Base-by-base conservation (phyloP, 2,329 filamentous ascomycete genomes). In the Trichophyton mentagrophytes region DNA sequence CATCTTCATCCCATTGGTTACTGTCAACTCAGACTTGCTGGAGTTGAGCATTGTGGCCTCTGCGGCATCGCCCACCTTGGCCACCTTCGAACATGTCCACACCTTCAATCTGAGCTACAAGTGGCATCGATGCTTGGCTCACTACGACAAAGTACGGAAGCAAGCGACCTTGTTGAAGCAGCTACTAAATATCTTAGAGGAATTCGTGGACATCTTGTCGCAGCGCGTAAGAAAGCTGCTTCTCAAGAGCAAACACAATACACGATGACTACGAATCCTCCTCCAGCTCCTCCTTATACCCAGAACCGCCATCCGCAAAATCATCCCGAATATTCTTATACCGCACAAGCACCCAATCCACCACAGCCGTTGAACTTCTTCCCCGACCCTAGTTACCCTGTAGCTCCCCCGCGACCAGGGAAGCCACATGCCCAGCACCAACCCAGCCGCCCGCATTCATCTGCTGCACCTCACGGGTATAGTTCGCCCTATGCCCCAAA, bases 1-100 rank as follows among this genome's bases (percentile, higher is more conserved):
- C 72, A 75, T 22, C 62, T 67, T n/a, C 85, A 88, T 68, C 69
- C 75, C 1, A 68, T 73, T 11, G 85, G 84, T n/a, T 76, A 77
- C 47, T 88, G 85, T 67, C 80, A 80, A 8, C 72, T 87, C 36
- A 85, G 84, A 68, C 65, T 77, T 3, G 79, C 80, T 7, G 82
- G 82, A 1, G 75, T 80, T 1, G 84, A 87, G 66, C 72, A 80
- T 65, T 89, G 86, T 70, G 80, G 80, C 5, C 76, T 87, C 5
- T 88, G 86, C 63, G 84, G 84, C 15, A 77, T 83, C 22, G 81
- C 82, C 1, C 84, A 87, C 67, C 82, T 77, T 64, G 84, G 83
- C 2, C 69, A 76, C 59, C 71, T 73, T 1, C 77, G 81, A 36
- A 79, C 77, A 7, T 89, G 86, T 67, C 82, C 84, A 13, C 82